Percentiles rank a stretch among this genome's conserved stretches.
These are phyloP conservation scores for Cyberlindnera misumaiensis DNA, from an alignment of 805 yeast species.

Conservation along the genomic window DNA sequence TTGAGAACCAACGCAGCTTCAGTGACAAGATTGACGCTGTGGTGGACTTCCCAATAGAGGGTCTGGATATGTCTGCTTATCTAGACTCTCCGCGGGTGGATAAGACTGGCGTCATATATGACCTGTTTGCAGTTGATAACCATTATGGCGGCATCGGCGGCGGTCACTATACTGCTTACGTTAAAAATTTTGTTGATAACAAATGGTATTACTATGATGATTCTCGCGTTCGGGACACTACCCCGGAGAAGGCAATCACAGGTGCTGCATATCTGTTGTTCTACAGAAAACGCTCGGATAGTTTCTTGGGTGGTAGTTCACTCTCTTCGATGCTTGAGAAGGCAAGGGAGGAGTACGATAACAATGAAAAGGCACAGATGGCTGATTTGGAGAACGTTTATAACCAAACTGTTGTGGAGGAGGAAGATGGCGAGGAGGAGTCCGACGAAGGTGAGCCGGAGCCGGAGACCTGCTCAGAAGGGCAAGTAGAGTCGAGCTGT, in stretches of 20 bases:
- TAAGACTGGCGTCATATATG: conserved; percentile 48
- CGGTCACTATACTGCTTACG: conserved; percentile 93
- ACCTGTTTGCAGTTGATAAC: conserved; percentile 87
- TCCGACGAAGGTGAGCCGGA: conserved; percentile 13
- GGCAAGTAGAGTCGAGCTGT: too few relatives aligned
- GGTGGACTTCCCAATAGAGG: conserved; percentile 83
- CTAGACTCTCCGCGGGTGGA: conserved; percentile 31
- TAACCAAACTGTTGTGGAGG: conserved; percentile 19
- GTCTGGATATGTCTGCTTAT: conserved; percentile 63
- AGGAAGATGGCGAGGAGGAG: conserved; percentile 10
- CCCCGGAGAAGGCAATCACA: conserved; percentile 54
- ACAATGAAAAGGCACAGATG: conserved; percentile 16
- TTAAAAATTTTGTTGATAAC: conserved; percentile 64
- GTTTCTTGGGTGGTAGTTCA: conserved; percentile 41
- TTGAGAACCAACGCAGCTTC: conserved; percentile 74
- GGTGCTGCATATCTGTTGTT: conserved; percentile 86
- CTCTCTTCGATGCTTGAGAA: conserved; percentile 34
- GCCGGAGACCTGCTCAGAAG: background rate
- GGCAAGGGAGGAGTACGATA: conserved; percentile 32
- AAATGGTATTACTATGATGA: conserved; percentile 92
- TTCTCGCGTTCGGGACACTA: conserved; percentile 57
- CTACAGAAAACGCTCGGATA: conserved; percentile 49
- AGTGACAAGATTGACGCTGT: conserved; percentile 84
- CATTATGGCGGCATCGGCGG: conserved; percentile 97
- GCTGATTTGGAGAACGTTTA: conserved; percentile 23